Evolutionary conservation across 108 stramenopile genomes (phyloP), one percentile per base, ranked within the genome.

Genomic region (Nitzschia palea): DNA sequence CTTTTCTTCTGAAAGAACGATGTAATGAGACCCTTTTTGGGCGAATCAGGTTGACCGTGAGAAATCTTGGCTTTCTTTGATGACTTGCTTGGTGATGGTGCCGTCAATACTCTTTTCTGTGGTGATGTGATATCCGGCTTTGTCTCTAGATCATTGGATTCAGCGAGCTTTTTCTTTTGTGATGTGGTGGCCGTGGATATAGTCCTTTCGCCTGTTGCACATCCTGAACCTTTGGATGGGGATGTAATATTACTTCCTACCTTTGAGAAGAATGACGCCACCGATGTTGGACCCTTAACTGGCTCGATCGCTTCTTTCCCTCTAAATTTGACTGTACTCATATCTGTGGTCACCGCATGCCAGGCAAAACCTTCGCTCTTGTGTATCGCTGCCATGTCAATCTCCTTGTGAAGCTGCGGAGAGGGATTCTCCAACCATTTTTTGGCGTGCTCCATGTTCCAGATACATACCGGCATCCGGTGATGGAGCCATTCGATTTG

Each of bases 401-500:
- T 66, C 35, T 72, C 9, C 15, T 76, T 20, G 5, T 76, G 62
- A 8, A 81, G 26, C 20, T 31, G 34, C 33, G 43, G 62, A 27
- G 80, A 70, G 23, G 93, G 93, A 55, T 69, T 33, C 15, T 23
- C 9, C 28, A 94, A 53, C 93, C 93, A 94, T 63, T 82, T 34
- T 44, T 52, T 55, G 6, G 87, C 89, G 0, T 81, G 67, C 8
- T 73, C 57, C 44, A 32, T 44, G 35, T 89, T 85, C 80, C 78
- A 86, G 12, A 90, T 25, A 34, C 80, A 79, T 22, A 90, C 71
- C 0, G 93, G 93, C 74, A 86, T 83, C 8, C 93, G 77, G 55
- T 75, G 65, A 65, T 94, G 93, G 4, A 94, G 51, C 86, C 86
- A 89, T 20, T 57, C 42, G 4, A 86, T 55, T 25, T 71, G 60